Base-by-base conservation (phyloP, 345 rosid species). In the Syzygium aromaticum region DNA sequence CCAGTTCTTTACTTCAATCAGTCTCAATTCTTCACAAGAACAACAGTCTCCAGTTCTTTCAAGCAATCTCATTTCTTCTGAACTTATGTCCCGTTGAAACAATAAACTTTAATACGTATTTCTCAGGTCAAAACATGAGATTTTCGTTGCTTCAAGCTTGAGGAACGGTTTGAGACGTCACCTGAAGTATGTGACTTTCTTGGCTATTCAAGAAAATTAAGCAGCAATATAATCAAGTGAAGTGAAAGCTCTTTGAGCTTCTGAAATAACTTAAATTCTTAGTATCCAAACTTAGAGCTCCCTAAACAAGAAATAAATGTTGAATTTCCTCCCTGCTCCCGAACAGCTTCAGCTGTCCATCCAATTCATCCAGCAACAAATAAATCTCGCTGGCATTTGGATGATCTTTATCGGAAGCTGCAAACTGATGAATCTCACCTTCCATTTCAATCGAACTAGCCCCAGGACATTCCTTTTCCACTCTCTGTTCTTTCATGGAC, bases 401-500 rank as follows among this genome's bases (percentile, higher is more conserved):
- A 85, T 95, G 98, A 51, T 94, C 88, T 77, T 89, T 93, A 90
- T 94, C 94, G 53, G 95, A 89, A 52, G 98, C 96, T 40, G 93
- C 92, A 92, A 95, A 97, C 84, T 89, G 88, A 92, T 93, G 90
- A 22, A 93, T 84, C 88, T 86, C 80, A 8, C 91, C 89, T 38
- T 88, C 94, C 82, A 95, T 54, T 93, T 91, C 95, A 73, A 96
- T 94, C 94, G 90, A 95, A 90, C 98, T 96, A 61, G 92, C 91
- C 56, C 97, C 99, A 7, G 97, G 96, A 90, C 89, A 85, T 78
- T 88, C 93, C 93, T 88, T 93, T 95, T 77, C 94, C 88, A 59
- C 53, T 22, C 80, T 61, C 82, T 28, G 49, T 85, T 93, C 92
- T 89, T 91, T 93, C 96, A 94, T 95, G 77, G 67, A 84, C 80